Percentiles rank a stretch among this genome's conserved stretches.
Conservation (phyloP, 2,329 filamentous ascomycete genomes). For the Colletotrichum liriopes region DNA sequence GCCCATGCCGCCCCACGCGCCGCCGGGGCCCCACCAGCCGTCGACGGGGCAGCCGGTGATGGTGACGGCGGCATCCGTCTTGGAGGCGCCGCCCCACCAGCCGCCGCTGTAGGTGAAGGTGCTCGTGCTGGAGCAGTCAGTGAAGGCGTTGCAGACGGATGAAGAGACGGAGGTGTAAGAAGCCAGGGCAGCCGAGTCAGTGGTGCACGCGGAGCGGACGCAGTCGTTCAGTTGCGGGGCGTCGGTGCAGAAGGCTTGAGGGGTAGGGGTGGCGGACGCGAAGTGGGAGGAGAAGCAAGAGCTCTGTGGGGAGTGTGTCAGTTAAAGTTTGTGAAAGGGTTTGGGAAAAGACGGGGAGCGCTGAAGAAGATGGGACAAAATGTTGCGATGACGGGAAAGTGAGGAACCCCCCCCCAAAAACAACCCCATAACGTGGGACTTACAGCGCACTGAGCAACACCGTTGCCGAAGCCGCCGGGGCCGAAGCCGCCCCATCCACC, state of each 20-base stretch:
- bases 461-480: slow-evolving; percentile 26
- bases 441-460: slow-evolving; percentile 37
- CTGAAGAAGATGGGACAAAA: neutral
- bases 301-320: slow-evolving; percentile 29
- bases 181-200: slow-evolving; percentile 40
- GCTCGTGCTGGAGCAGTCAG: slow-evolving; percentile 44
- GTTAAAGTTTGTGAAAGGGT: neutral
- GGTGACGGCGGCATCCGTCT: slow-evolving; percentile 45
- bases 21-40: slow-evolving; percentile 46
- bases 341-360: neutral
- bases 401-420: too few species aligned
- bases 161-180: slow-evolving; percentile 45
- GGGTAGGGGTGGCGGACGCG: slow-evolving; percentile 45
- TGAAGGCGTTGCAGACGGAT: slow-evolving; percentile 46
- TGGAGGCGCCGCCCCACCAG: slow-evolving; percentile 35
- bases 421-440: neutral
- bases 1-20: slow-evolving; percentile 42
- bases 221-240: slow-evolving; percentile 43
- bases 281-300: slow-evolving; percentile 49
- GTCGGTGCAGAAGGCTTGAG: slow-evolving; percentile 45
- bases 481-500: slow-evolving; percentile 33
- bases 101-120: slow-evolving; percentile 48
- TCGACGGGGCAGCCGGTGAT: slow-evolving; percentile 48
- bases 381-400: slow-evolving; percentile 6
- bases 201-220: slow-evolving; percentile 46